These are phyloP conservation scores for Fusarium nodosum DNA, from an alignment of 2,329 filamentous ascomycete genomes.

Conservation along the genomic window DNA sequence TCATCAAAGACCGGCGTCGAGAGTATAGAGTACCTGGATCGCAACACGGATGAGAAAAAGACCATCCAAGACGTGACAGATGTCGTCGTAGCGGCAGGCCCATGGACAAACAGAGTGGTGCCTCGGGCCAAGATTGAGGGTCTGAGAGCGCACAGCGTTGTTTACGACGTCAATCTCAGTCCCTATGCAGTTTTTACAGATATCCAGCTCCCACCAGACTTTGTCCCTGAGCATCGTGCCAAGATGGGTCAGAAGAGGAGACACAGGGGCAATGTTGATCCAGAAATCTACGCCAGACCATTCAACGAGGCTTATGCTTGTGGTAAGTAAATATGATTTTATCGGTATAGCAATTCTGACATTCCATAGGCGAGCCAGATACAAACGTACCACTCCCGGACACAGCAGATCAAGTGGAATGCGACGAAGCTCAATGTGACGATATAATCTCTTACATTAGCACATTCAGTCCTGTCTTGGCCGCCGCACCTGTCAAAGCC, in stretches of 20 bases:
- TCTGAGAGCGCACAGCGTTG: conserved; percentile 74
- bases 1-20: conserved; percentile 66
- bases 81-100: conserved; percentile 69
- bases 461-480: conserved; percentile 74
- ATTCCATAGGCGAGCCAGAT: conserved; percentile 77
- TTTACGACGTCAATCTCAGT: conserved; percentile 74
- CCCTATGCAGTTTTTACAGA: conserved; percentile 89
- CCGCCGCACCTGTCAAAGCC: conserved; percentile 76
- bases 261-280: conserved; percentile 76
- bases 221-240: conserved; percentile 65
- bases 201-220: conserved; percentile 78
- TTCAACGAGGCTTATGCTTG: conserved; percentile 94
- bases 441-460: conserved; percentile 86
- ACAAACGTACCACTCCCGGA: conserved; percentile 78
- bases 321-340: conserved; percentile 62
- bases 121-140: conserved; percentile 70
- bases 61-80: conserved; percentile 64
- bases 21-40: conserved; percentile 72
- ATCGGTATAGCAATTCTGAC: background rate
- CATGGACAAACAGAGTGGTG: conserved; percentile 73
- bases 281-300: conserved; percentile 93
- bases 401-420: conserved; percentile 79
- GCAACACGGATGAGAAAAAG: conserved; percentile 55
- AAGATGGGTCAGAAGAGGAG: conserved; percentile 64
- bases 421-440: conserved; percentile 82